phyloP scores from a whole-genome alignment of 106 monocot genomes.

The Dendrobium huoshanense region DNA sequence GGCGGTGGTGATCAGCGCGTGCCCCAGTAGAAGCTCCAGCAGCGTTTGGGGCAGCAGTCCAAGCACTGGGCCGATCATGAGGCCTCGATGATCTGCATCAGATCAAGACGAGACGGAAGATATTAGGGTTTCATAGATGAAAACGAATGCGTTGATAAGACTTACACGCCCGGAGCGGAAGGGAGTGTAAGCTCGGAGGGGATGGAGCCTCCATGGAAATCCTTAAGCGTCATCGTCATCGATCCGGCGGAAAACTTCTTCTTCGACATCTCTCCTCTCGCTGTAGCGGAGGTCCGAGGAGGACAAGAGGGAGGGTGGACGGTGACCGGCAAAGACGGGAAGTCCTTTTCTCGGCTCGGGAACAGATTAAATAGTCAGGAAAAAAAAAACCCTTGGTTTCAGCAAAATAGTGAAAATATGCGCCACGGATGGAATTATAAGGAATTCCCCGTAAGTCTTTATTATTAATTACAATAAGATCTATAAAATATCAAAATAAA shows the following conservation, averaged over 20 bases:
- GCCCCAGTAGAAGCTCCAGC: constrained; percentile 4
- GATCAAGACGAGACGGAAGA: constrained; percentile 3
- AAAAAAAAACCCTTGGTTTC: not conserved
- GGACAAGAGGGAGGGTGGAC: not conserved
- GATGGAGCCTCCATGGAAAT: constrained; percentile 98
- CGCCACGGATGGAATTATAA: too few species aligned
- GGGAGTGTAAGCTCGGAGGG: constrained; percentile 90
- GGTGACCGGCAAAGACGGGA: not conserved
- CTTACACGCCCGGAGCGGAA: constrained; percentile 91
- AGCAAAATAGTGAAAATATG: too few species aligned
- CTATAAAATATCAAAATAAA: too few species aligned
- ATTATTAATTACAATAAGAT: too few species aligned
- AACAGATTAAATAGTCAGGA: not conserved
- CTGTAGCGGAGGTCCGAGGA: not conserved
- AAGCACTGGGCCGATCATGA: constrained; percentile 28
- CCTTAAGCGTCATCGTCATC: constrained; percentile 93
- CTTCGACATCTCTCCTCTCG: constrained; percentile 64
- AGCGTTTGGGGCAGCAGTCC: constrained; percentile 16
- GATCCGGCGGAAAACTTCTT: constrained; percentile 62
- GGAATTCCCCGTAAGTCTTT: too few species aligned
- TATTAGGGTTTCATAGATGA: constrained; percentile 1
- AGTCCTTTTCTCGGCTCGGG: not conserved
- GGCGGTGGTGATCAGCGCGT: constrained; percentile 22
- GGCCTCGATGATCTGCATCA: constrained; percentile 35
- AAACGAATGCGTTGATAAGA: not conserved